phyloP scores from a whole-genome alignment of 1,284 basidiomycete genomes.

The Singerocomus inundabilis region DNA sequence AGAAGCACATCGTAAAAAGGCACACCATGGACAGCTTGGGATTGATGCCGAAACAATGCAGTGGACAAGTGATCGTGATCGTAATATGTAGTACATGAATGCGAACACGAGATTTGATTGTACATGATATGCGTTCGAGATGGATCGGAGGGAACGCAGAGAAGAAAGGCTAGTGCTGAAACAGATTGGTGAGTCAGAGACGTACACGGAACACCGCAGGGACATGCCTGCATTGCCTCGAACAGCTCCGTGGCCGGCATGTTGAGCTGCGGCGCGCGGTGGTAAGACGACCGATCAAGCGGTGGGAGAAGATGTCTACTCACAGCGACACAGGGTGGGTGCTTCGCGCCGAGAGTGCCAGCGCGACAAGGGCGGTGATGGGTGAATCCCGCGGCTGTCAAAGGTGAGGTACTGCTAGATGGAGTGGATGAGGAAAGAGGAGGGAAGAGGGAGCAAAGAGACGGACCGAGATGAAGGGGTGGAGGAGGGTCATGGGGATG shows the following conservation, averaged over 20 bases:
- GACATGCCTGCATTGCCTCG: slow-evolving; percentile 72
- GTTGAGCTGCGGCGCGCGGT: slow-evolving; percentile 48
- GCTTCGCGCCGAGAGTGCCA: slow-evolving; percentile 36
- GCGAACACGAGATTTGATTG: slow-evolving; percentile 55
- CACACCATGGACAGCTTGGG: slow-evolving; percentile 55
- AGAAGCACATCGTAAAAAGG: slow-evolving; percentile 58
- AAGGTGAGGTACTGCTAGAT: slow-evolving; percentile 56
- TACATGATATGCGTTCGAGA: slow-evolving; percentile 74
- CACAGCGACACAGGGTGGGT: slow-evolving; percentile 63
- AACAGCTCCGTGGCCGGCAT: slow-evolving; percentile 71
- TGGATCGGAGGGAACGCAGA: slow-evolving; percentile 76
- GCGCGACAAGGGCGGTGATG: slow-evolving; percentile 63
- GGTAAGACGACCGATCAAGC: slow-evolving; percentile 12
- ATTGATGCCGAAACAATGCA: slow-evolving; percentile 42
- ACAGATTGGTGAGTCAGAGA: slow-evolving; percentile 13
- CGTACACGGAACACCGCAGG: slow-evolving; percentile 12
- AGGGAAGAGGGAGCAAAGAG: neutral
- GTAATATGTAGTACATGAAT: slow-evolving; percentile 24
- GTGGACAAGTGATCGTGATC: slow-evolving; percentile 27
- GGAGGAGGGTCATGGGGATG: slow-evolving; percentile 28
- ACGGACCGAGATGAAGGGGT: slow-evolving; percentile 40
- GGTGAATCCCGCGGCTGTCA: slow-evolving; percentile 56
- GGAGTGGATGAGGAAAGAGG: neutral
- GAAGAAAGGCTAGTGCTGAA: slow-evolving; percentile 66
- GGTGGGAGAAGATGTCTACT: slow-evolving; percentile 20